These are phyloP conservation scores for Corynascus novoguineensis DNA, from an alignment of 495 filamentous ascomycete genomes.

Conservation along the genomic window DNA sequence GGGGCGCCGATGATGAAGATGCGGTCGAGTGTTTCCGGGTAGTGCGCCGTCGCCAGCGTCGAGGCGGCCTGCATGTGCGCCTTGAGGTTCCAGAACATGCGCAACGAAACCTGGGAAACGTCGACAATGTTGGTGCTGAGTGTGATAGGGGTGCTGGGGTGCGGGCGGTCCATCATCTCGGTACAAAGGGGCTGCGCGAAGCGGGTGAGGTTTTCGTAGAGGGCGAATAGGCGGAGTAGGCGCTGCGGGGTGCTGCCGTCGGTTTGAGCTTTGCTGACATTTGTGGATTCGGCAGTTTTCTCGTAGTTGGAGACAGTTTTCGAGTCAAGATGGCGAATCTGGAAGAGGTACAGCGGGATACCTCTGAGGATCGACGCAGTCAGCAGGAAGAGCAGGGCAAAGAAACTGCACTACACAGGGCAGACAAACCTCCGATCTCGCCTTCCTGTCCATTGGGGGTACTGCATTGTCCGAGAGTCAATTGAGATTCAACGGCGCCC, in stretches of 20 bases:
- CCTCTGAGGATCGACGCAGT: constrained; percentile 47
- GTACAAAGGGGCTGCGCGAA: constrained; percentile 83
- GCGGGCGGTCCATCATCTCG: constrained; percentile 58
- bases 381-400: not conserved
- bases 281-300: constrained; percentile 52
- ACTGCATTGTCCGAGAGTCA: constrained; percentile 47
- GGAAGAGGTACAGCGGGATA: constrained; percentile 84
- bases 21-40: constrained; percentile 82
- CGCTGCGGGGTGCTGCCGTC: constrained; percentile 60
- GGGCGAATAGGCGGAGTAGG: constrained; percentile 72
- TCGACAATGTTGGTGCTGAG: constrained; percentile 87
- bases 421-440: constrained; percentile 56
- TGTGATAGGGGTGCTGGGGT: constrained; percentile 73
- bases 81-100: constrained; percentile 92
- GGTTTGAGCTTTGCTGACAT: constrained; percentile 43
- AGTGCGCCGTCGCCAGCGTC: constrained; percentile 81
- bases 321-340: constrained; percentile 72
- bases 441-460: constrained; percentile 89
- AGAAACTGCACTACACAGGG: too few species aligned
- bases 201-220: constrained; percentile 84
- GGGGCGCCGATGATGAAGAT: constrained; percentile 90
- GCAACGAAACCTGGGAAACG: constrained; percentile 73
- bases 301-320: constrained; percentile 78
- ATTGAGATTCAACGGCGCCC: not conserved
- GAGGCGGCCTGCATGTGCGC: constrained; percentile 86